These are phyloP conservation scores for Stemphylium lycopersici DNA, from an alignment of 2,329 filamentous ascomycete genomes.

Conservation along the genomic window DNA sequence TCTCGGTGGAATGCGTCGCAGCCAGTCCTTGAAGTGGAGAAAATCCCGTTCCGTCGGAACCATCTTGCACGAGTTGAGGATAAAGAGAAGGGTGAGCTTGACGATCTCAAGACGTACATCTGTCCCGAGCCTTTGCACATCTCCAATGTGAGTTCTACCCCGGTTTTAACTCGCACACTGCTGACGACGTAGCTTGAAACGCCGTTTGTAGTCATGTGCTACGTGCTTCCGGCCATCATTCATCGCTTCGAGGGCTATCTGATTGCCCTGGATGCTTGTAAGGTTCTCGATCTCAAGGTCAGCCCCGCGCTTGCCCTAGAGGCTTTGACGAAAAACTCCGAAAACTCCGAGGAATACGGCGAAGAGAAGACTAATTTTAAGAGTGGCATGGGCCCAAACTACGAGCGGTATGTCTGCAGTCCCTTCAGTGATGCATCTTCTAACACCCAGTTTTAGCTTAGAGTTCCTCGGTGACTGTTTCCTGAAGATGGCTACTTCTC, in stretches of 20 bases:
- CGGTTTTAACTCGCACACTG: background rate
- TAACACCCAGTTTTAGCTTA: constrained; percentile 50
- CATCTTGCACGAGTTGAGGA: constrained; percentile 68
- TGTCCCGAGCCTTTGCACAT: constrained; percentile 78
- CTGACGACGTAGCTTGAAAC: constrained; percentile 65
- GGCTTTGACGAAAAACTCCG: constrained; percentile 89
- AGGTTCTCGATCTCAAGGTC: constrained; percentile 68
- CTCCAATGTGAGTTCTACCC: constrained; percentile 67
- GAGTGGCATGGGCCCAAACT: constrained; percentile 89
- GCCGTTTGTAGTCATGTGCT: constrained; percentile 72
- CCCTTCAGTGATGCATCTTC: background rate
- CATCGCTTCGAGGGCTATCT: constrained; percentile 82
- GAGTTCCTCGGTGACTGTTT: constrained; percentile 95
- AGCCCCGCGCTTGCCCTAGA: constrained; percentile 76
- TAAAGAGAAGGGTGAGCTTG: constrained; percentile 59
- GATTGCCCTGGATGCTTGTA: constrained; percentile 77
- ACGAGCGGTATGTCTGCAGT: constrained; percentile 67
- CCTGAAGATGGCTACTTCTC: constrained; percentile 93
- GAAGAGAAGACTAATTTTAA: constrained; percentile 75
- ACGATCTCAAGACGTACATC: constrained; percentile 65
- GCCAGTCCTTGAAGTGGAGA: constrained; percentile 78
- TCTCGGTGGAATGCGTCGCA: constrained; percentile 68
- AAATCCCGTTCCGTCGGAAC: constrained; percentile 80
- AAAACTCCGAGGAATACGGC: constrained; percentile 77
- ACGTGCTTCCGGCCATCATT: constrained; percentile 82